Conservation (phyloP, 441 rosid species). For the Pelargonium myrrhifolium region DNA sequence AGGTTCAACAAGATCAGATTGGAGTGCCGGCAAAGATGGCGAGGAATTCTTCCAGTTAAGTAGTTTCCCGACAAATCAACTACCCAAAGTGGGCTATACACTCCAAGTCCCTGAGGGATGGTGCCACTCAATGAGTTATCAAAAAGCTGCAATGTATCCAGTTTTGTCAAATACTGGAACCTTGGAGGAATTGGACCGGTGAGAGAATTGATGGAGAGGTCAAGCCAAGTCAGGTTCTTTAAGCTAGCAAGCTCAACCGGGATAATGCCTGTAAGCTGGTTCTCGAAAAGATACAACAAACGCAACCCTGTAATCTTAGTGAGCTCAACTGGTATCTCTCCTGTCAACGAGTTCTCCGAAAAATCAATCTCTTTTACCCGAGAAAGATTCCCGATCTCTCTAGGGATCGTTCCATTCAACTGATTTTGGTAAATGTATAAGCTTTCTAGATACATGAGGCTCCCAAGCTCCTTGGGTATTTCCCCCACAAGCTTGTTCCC, state of each 20-base stretch:
- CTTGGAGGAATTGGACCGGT: conserved; percentile 73
- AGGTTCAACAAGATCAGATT: conserved; percentile 66
- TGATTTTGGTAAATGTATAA: conserved; percentile 72
- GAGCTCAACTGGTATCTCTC: conserved; percentile 71
- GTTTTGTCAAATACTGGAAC: conserved; percentile 54
- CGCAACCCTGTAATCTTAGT: conserved; percentile 53
- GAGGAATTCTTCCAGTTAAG: conserved; percentile 74
- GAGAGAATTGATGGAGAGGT: conserved; percentile 78
- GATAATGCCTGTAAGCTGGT: conserved; percentile 73
- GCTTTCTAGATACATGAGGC: conserved; percentile 62
- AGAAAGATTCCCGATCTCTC: conserved; percentile 72
- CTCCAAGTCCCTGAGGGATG: conserved; percentile 69
- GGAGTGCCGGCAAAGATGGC: conserved; percentile 55
- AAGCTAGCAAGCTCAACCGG: conserved; percentile 63
- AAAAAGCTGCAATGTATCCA: conserved; percentile 78
- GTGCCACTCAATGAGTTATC: conserved; percentile 58
- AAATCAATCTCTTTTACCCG: conserved; percentile 67
- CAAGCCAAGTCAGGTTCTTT: conserved; percentile 70
- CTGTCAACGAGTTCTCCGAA: conserved; percentile 68
- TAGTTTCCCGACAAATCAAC: conserved; percentile 71
- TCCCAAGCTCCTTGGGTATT: conserved; percentile 66
- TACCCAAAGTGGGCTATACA: conserved; percentile 73
- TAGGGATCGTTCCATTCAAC: conserved; percentile 79
- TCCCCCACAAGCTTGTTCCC: conserved; percentile 55
- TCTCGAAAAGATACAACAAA: conserved; percentile 68